These are phyloP conservation scores for Plantago elongata DNA, from an alignment of 257 asterid genomes.

Conservation along the genomic window DNA sequence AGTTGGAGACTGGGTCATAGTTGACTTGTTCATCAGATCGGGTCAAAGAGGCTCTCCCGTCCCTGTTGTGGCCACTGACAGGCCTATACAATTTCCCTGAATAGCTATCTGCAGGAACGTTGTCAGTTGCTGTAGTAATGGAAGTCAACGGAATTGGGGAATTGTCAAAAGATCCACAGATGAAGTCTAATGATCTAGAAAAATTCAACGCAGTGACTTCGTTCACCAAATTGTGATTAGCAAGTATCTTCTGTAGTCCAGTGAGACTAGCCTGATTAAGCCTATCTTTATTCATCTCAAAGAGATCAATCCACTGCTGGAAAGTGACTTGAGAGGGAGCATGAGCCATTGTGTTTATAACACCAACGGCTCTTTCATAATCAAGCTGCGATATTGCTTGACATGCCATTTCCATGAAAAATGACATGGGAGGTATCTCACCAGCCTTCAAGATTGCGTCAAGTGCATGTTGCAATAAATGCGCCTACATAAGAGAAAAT, in stretches of 20 bases:
- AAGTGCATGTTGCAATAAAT: slow-evolving; percentile 85
- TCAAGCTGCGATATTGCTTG: slow-evolving; percentile 45
- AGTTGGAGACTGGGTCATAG: slow-evolving; percentile 17
- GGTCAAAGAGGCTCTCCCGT: slow-evolving; percentile 4
- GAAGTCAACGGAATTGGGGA: slow-evolving; percentile 16
- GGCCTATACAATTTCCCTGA: slow-evolving; percentile 11
- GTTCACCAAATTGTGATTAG: slow-evolving; percentile 29
- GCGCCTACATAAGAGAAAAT: slow-evolving; percentile 44
- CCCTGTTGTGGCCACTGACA: background rate
- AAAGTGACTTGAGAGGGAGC: slow-evolving; percentile 66
- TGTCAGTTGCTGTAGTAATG: background rate
- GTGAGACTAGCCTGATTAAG: slow-evolving; percentile 33
- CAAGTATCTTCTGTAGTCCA: slow-evolving; percentile 38
- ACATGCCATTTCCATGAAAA: slow-evolving; percentile 65
- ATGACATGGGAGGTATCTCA: slow-evolving; percentile 57
- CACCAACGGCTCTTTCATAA: slow-evolving; percentile 42
- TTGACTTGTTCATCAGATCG: slow-evolving; percentile 19
- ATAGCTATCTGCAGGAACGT: slow-evolving; percentile 17
- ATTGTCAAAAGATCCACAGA: slow-evolving; percentile 35
- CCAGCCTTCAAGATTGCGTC: slow-evolving; percentile 70
- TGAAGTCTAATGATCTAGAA: slow-evolving; percentile 44
- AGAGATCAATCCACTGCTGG: slow-evolving; percentile 56
- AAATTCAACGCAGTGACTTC: slow-evolving; percentile 55
- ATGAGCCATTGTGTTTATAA: slow-evolving; percentile 53
- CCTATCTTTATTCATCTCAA: slow-evolving; percentile 46